A percentile compares a stretch with the other conserved stretches of the same genome.
phyloP scores from a whole-genome alignment of 805 yeast species.

The Starmerella vaccinii region DNA sequence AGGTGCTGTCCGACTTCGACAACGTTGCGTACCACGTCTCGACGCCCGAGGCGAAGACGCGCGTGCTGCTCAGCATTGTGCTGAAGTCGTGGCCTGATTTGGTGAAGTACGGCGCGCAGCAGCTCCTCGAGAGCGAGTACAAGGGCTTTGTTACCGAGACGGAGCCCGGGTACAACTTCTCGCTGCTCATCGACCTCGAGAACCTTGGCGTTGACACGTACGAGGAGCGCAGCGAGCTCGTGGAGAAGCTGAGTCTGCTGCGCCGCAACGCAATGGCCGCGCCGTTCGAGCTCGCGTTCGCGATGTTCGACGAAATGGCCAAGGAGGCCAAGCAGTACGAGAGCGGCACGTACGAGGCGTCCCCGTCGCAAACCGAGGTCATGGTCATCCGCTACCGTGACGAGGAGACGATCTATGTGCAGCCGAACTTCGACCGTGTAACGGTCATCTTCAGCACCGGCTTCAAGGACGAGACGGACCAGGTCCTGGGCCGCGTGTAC shows the following conservation, averaged over 20 bases:
- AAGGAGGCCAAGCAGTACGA: constrained; percentile 32
- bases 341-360: constrained; percentile 31
- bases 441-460: constrained; percentile 92
- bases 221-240: constrained; percentile 44
- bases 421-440: constrained; percentile 90
- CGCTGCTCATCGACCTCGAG: constrained; percentile 56
- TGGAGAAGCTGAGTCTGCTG: constrained; percentile 58
- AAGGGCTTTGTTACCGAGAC: constrained; percentile 42
- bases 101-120: constrained; percentile 45
- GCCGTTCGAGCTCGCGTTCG: constrained; percentile 81
- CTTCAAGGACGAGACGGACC: constrained; percentile 94
- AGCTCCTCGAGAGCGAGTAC: constrained; percentile 39
- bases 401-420: constrained; percentile 79
- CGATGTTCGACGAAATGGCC: constrained; percentile 57
- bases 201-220: constrained; percentile 31
- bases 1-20: constrained; percentile 90
- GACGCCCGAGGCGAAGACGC: constrained; percentile 65
- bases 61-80: constrained; percentile 55
- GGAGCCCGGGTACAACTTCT: constrained; percentile 76
- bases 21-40: constrained; percentile 89
- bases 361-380: constrained; percentile 43
- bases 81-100: constrained; percentile 73
- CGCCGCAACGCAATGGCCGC: constrained; percentile 86
- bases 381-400: constrained; percentile 78
- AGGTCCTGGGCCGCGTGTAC: constrained; percentile 35